Base-by-base conservation (phyloP, 163 green algal genomes). In the Scenedesmus sp. region DNA sequence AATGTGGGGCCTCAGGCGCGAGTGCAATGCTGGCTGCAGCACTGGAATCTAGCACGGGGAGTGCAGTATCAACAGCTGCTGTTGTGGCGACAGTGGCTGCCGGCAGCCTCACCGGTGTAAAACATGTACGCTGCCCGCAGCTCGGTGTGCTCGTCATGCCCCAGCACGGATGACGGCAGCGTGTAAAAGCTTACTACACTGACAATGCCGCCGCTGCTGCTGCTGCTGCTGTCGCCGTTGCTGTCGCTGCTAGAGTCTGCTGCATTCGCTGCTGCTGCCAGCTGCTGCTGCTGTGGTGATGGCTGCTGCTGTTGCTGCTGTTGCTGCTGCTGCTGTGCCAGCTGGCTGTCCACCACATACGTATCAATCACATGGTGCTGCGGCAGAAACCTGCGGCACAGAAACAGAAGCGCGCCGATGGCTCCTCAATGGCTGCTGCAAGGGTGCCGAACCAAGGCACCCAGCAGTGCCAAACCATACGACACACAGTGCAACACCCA, bases 171-270 rank as follows among this genome's bases (percentile, higher is more conserved):
- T 61, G 96, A 98, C 9, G 98, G 97, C 78, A 99, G 94, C 20
- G 97, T 98, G 97, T 99, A 99, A 94, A 99, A 99, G 89, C 94
- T 98, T 40, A 97, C 89, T 33, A 99, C 85, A 92, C 98, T 26
- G 96, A 99, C 33, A 99, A 91, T 18, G 37, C n/a, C 35, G 24
- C 76, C 30, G n/a, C 78, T 35, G n/a, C 56, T 88, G 88, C 80
- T 87, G 79, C 59, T 80, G 87, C 87, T 87, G 87, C 51, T 46
- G 51, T 59, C 79, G 82, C 51, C 51, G 53, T 61, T 79, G 82
- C 53, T 33, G 53, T 30, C 40, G 42, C 72, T 79, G 46, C 70
- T 42, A 12, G 35, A 13, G 35, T 42, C 44, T 49, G 78, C 56
- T 43, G 40, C 46, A 26, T 43, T 30, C 7, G 46, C 72, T 53